These are phyloP conservation scores for Cryptococcus hybrid DNA, from an alignment of 1,284 basidiomycete species.

Conservation along the genomic window DNA sequence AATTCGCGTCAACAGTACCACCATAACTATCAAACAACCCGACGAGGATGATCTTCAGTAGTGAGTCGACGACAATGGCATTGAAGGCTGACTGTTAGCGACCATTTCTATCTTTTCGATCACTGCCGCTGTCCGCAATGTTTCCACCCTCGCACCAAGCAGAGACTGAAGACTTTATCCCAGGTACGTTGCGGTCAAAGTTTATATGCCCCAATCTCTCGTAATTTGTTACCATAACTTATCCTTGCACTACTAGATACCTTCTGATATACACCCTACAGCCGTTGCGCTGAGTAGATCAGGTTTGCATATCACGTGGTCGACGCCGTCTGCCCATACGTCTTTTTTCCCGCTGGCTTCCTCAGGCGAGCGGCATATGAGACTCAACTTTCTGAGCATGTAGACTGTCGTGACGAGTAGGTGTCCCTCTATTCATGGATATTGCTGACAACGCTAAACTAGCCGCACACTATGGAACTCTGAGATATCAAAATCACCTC, in stretches of 20 bases:
- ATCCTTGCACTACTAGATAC: constrained; percentile 59
- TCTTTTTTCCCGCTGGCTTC: constrained; percentile 69
- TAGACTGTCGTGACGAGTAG: constrained; percentile 14
- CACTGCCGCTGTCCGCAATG: constrained; percentile 88
- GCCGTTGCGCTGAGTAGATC: constrained; percentile 10
- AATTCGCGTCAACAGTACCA: too few species aligned
- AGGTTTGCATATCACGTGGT: constrained; percentile 49
- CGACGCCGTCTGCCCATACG: constrained; percentile 60
- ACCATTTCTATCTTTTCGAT: constrained; percentile 71
- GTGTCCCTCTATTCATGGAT: background rate
- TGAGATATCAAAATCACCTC: constrained; percentile 71
- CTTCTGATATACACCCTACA: constrained; percentile 59
- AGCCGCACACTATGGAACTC: constrained; percentile 76
- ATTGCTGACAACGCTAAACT: background rate
- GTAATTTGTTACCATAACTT: background rate
- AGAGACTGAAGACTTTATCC: constrained; percentile 81
- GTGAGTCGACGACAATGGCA: background rate
- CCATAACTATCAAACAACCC: too few species aligned
- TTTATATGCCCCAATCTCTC: background rate
- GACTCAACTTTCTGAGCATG: constrained; percentile 23
- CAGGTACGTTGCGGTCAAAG: constrained; percentile 55
- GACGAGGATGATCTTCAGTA: background rate
- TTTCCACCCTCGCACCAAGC: constrained; percentile 86
- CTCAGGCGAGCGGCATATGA: constrained; percentile 34
- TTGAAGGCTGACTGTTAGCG: constrained; percentile 49